Conservation (phyloP, 352 stramenopile genomes). For the Pythium dissimile region DNA sequence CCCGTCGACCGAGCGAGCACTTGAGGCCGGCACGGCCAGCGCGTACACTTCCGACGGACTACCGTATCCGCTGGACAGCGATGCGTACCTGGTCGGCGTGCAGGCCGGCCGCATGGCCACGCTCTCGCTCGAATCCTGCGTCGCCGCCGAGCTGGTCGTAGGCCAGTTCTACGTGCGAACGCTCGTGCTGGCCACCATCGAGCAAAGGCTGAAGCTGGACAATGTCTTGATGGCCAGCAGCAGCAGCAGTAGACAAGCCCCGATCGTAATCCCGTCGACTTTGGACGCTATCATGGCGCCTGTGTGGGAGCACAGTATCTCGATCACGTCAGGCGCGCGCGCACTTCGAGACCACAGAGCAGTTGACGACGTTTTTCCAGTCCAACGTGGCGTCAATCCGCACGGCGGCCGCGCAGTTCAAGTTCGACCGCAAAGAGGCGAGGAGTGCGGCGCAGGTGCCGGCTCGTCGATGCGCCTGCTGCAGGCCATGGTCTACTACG, state of each 20-base stretch:
- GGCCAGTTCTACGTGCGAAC: conserved; percentile 39
- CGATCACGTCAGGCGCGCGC: conserved; percentile 26
- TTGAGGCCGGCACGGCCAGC: conserved; percentile 22
- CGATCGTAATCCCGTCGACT: conserved; percentile 23
- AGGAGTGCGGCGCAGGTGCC: conserved; percentile 4
- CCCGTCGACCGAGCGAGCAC: conserved; percentile 14
- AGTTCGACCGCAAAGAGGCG: conserved; percentile 25
- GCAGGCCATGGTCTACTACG: conserved; percentile 37
- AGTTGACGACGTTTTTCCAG: conserved; percentile 23
- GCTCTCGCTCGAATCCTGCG: conserved; percentile 32
- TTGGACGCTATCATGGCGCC: conserved; percentile 22
- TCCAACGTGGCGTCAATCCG: conserved; percentile 22
- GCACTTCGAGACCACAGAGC: background rate
- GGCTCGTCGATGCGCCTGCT: conserved; percentile 42
- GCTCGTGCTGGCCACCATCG: conserved; percentile 32
- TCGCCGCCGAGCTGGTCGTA: conserved; percentile 34
- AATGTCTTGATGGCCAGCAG: too few species aligned
- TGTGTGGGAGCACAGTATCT: conserved; percentile 26
- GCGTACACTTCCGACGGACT: conserved; percentile 21
- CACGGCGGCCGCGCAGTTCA: conserved; percentile 25
- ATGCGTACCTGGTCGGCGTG: conserved; percentile 38
- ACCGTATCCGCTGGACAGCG: conserved; percentile 25
- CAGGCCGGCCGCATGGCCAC: conserved; percentile 28
- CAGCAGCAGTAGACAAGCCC: background rate
- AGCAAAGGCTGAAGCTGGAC: conserved; percentile 15